phyloP scores from a whole-genome alignment of 768 basidiomycete genomes.

The Mrakia hoshinonis region DNA sequence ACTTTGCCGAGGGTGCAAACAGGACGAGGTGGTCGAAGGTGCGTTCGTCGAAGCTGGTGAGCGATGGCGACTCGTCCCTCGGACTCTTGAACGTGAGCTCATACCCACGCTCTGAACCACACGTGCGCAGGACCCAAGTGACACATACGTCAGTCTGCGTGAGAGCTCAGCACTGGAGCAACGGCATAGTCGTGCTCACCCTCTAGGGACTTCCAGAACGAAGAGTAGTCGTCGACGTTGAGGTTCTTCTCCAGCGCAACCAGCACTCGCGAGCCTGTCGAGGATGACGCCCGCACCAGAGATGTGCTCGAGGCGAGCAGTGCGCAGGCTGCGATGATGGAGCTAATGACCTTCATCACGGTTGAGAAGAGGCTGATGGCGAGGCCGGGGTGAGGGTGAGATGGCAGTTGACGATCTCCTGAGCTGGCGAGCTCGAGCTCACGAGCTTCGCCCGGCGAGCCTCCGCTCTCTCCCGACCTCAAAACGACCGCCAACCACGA shows the following conservation, averaged over 20 bases:
- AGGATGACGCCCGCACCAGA: constrained; percentile 7
- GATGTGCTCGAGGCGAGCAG: not conserved
- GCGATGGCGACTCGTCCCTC: constrained; percentile 58
- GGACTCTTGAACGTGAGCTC: constrained; percentile 77
- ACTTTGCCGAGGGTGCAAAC: constrained; percentile 75
- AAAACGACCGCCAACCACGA: constrained; percentile 1
- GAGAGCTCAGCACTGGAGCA: not conserved
- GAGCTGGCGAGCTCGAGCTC: too few species aligned
- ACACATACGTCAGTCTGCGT: not conserved
- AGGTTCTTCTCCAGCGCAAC: constrained; percentile 69
- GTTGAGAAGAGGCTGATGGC: too few species aligned
- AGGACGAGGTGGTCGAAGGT: constrained; percentile 78
- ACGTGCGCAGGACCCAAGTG: not conserved
- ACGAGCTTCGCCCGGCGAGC: too few species aligned
- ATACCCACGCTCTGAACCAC: constrained; percentile 64
- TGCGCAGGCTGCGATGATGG: constrained; percentile 12
- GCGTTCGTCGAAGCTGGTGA: constrained; percentile 52
- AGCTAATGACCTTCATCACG: constrained; percentile 1
- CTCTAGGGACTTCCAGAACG: constrained; percentile 71
- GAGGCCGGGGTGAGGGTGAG: not conserved
- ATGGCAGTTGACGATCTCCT: not conserved
- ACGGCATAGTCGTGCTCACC: constrained; percentile 46
- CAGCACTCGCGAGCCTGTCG: constrained; percentile 49
- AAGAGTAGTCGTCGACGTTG: constrained; percentile 60
- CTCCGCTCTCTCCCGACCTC: too few species aligned